Evolutionary conservation across 2,329 filamentous ascomycete species (phyloP), one percentile per base, ranked within the genome.

Genomic region (Sclerotinia sclerotiorum): DNA sequence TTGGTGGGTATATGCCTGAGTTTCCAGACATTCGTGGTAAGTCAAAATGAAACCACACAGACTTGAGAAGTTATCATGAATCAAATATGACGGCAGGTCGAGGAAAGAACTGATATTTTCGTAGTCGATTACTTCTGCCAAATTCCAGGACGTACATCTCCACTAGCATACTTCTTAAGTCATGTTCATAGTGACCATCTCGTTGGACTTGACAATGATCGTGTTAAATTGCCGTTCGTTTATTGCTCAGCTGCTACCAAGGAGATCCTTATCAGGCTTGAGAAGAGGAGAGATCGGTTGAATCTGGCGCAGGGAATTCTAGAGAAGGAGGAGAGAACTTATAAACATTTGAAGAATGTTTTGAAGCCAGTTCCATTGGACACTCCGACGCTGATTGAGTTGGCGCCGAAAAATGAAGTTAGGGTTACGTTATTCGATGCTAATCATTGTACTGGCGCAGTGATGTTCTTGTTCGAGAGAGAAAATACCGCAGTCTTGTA

Each of bases 171-270:
- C 78, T 97, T 98, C 76, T 83, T 98, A 35, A 96, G 91, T 78
- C 94, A 98, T 84, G 88, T 96, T 2, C 94, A 97, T 77, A 96
- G 90, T 72, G 94, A 97, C 74, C 94, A 97, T 79, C 84, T 97
- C 1, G 84, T 85, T 48, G 94, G 94, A 39, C 65, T 67, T 51
- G 65, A 67, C 0, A 84, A 97, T 1, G 93, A 97, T 73, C 86
- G 84, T 17, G 84, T 94, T 66, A 86, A 88, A 57, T 87, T 91
- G 39, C 91, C 92, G 0, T 97, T 97, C 75, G 87, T 98, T 27
- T 97, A 97, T 79, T 97, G 93, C 80, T 97, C 94, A 1, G 84
- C 90, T 0, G 91, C 92, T 0, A 97, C 94, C 0, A 86, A 87
- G 71, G 90, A 93, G 78, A 88, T 98, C 24, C 82, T 98, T 0